Conservation (phyloP, 306 rosid genomes). For the Purshia tridentata region DNA sequence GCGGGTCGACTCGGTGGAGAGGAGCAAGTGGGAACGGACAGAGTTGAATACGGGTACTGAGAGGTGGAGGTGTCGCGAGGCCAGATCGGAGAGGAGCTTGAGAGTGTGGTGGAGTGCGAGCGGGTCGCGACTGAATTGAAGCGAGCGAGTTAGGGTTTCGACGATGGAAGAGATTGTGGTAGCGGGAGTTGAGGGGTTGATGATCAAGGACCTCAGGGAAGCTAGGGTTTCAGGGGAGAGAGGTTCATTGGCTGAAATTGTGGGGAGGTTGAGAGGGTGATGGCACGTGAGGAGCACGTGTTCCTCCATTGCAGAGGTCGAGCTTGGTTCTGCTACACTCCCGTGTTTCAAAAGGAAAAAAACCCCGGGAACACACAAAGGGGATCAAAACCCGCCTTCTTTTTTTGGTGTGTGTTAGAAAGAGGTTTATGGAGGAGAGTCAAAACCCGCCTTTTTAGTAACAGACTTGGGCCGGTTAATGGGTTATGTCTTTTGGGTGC, state of each 20-base stretch:
- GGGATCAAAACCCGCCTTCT: too few species aligned
- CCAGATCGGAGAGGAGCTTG: slow-evolving; percentile 57
- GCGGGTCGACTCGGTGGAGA: slow-evolving; percentile 35
- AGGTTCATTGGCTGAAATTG: slow-evolving; percentile 18
- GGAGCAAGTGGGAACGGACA: slow-evolving; percentile 29
- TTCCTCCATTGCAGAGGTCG: slow-evolving; percentile 23
- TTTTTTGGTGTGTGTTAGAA: too few species aligned
- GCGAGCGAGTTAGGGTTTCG: slow-evolving; percentile 47
- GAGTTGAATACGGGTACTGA: slow-evolving; percentile 38
- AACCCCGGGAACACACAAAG: not conserved
- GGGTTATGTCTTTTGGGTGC: not conserved
- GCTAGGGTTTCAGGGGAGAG: slow-evolving; percentile 43
- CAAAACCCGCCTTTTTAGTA: not conserved
- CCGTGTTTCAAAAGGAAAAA: not conserved
- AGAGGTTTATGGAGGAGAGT: too few species aligned
- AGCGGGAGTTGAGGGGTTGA: slow-evolving; percentile 59
- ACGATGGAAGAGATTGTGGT: slow-evolving; percentile 37
- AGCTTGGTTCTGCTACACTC: not conserved
- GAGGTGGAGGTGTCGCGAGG: slow-evolving; percentile 32
- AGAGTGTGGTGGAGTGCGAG: slow-evolving; percentile 38
- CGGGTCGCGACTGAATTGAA: slow-evolving; percentile 28
- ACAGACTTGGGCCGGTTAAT: not conserved
- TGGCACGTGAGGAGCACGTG: not conserved
- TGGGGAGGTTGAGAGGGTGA: slow-evolving; percentile 9
- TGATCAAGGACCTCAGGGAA: slow-evolving; percentile 48